Evolutionary conservation across 1,284 basidiomycete genomes (phyloP).

Genomic region (Ustilago crameri): DNA sequence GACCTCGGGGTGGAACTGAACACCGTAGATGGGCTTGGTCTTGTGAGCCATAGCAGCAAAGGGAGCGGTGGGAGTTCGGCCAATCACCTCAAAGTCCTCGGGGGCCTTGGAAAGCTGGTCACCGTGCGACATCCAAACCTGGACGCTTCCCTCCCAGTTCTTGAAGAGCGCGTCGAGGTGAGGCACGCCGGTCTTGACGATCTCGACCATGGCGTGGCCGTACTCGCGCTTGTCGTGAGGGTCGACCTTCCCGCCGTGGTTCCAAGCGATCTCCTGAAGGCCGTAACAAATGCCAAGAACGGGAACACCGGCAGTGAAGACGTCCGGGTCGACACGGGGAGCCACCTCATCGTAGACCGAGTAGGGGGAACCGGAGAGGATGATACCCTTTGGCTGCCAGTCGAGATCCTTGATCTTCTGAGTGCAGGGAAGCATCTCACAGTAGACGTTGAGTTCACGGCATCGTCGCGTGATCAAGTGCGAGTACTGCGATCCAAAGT

Average conservation of each 20-base stretch:
- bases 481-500: slow-evolving; percentile 99
- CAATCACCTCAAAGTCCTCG: slow-evolving; percentile 86
- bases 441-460: slow-evolving; percentile 97
- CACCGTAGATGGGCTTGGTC: slow-evolving; percentile 89
- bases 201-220: slow-evolving; percentile 84
- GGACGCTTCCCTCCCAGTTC: slow-evolving; percentile 78
- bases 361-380: slow-evolving; percentile 97
- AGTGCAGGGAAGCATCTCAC: slow-evolving; percentile 97
- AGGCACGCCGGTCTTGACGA: slow-evolving; percentile 76
- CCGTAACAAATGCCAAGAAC: slow-evolving; percentile 98
- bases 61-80: slow-evolving; percentile 86
- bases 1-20: slow-evolving; percentile 99
- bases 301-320: slow-evolving; percentile 90
- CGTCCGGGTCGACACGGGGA: slow-evolving; percentile 92
- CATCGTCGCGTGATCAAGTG: slow-evolving; percentile 98
- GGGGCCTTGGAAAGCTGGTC: slow-evolving; percentile 90
- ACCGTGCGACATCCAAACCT: slow-evolving; percentile 99
- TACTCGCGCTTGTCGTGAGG: slow-evolving; percentile 94
- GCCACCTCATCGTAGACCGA: slow-evolving; percentile 94
- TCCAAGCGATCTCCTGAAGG: slow-evolving; percentile 96
- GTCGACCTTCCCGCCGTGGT: slow-evolving; percentile 85
- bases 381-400: slow-evolving; percentile 97
- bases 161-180: slow-evolving; percentile 80
- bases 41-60: slow-evolving; percentile 94
- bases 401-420: slow-evolving; percentile 87